Evolutionary conservation across 2,329 filamentous ascomycete genomes (phyloP), one percentile per base, ranked within the genome.

Genomic region (Beauveria medogensis): DNA sequence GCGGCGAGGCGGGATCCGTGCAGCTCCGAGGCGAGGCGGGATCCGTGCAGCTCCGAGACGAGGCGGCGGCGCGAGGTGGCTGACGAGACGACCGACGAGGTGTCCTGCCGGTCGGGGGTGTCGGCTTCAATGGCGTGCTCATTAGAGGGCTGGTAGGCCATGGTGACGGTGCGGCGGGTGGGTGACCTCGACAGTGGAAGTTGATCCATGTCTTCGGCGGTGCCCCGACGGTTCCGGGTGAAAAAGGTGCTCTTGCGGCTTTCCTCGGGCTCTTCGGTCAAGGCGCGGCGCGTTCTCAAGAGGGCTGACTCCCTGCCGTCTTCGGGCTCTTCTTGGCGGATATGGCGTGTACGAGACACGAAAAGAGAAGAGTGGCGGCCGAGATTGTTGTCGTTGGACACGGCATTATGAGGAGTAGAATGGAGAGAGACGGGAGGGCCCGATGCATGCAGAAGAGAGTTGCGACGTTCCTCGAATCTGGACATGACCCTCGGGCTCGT

Each of bases 81-180:
- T 2, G 80, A 79, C 26, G 78, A 76, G 3, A 71, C 76, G 67
- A 34, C 72, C 64, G 37, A 70, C 68, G 66, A 58, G 37, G 74
- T 62, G 37, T 66, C 76, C 10, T 67, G 67, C 18, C 57, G 24
- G 28, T 59, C 57, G 30, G 75, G 71, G 14, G 74, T 69, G 20
- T 73, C 64, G 16, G 72, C 69, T 43, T 73, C 67, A 40, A 79
- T 71, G 24, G 71, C 67, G 30, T 47, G 48, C 53, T 59, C 26
- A 60, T 30, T 30, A 50, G 59, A 61, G 47, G 71, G 65, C 74
- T 77, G 63, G 64, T 72, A 67, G 30, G 54, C 54, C 54, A 56
- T 75, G 78, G 57, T 88, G 85, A 0, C 83, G 86, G 41, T 73
- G 4, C 83, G 83, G 26, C 85, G 77, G 4, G 84, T 86, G 1